Evolutionary conservation across 1,139 yeast species (phyloP).

Genomic region (Diutina neorugosa): DNA sequence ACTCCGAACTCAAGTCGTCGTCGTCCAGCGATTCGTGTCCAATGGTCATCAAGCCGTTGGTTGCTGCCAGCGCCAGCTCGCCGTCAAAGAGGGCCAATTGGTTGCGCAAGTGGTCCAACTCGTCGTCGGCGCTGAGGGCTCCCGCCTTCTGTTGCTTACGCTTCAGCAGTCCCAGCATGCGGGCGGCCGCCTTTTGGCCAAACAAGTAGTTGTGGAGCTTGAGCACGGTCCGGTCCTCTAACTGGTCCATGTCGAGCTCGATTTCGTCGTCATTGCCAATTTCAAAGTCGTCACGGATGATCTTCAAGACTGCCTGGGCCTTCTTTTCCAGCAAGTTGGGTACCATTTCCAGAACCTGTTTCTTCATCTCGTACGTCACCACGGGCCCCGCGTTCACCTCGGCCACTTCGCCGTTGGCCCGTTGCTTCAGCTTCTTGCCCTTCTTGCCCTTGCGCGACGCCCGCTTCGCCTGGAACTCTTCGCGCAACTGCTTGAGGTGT

Average conservation of each 20-base stretch:
- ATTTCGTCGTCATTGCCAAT: constrained; percentile 68
- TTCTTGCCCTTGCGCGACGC: constrained; percentile 38
- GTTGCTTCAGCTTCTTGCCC: constrained; percentile 17
- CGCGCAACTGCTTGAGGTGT: constrained; percentile 45
- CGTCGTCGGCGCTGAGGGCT: constrained; percentile 29
- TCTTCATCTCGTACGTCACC: constrained; percentile 92
- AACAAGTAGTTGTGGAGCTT: constrained; percentile 74
- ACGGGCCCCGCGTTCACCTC: constrained; percentile 18
- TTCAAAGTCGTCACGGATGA: constrained; percentile 78
- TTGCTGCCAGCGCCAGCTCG: constrained; percentile 12
- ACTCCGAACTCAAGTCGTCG: constrained; percentile 2
- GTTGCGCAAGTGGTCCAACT: constrained; percentile 69
- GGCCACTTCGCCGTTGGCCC: constrained; percentile 8
- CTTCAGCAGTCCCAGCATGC: constrained; percentile 47
- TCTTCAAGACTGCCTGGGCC: constrained; percentile 71
- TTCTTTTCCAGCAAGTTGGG: constrained; percentile 69
- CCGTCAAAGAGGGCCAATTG: constrained; percentile 72
- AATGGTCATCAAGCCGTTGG: constrained; percentile 2
- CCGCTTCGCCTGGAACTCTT: constrained; percentile 17
- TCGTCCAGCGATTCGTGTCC: constrained; percentile 3
- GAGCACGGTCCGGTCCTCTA: constrained; percentile 74
- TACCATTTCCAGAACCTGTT: constrained; percentile 81
- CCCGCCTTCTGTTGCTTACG: constrained; percentile 41
- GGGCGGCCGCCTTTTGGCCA: constrained; percentile 34
- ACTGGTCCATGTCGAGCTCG: constrained; percentile 89